Conservation (phyloP, 139 green algal species). For the Desmodesmus armatus region DNA sequence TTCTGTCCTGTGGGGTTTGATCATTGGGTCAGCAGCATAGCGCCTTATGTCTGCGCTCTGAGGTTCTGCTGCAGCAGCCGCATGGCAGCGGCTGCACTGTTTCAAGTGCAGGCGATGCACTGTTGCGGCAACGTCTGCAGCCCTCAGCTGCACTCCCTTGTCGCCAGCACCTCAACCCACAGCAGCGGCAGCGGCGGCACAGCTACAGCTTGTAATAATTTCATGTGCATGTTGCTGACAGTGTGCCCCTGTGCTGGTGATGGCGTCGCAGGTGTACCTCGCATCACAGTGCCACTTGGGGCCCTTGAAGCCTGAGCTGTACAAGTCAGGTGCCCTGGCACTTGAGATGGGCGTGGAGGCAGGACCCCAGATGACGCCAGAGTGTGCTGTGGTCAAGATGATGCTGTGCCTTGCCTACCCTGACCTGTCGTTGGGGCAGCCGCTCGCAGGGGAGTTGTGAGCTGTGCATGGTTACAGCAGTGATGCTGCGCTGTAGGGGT, state of each 20-base stretch:
- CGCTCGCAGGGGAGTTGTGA: constrained; percentile 90
- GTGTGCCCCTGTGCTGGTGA: background rate
- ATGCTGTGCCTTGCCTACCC: constrained; percentile 90
- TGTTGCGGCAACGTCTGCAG: background rate
- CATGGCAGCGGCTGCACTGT: too few species aligned
- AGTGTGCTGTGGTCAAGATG: constrained; percentile 88
- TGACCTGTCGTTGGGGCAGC: constrained; percentile 80
- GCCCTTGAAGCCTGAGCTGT: constrained; percentile 78
- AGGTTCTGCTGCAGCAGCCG: background rate
- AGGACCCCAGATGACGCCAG: constrained; percentile 54
- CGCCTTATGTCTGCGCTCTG: background rate
- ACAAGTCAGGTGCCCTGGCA: constrained; percentile 69
- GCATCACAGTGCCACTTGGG: constrained; percentile 75
- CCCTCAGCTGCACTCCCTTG: background rate
- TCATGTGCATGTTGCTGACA: background rate
- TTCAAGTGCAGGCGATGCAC: too few species aligned
- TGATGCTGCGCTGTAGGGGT: too few species aligned
- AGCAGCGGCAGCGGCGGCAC: too few species aligned
- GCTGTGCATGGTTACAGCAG: too few species aligned
- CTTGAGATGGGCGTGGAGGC: constrained; percentile 78
- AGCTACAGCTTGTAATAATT: too few species aligned
- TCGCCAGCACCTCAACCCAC: too few species aligned
- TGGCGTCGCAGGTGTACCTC: constrained; percentile 63
- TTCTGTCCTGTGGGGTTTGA: background rate
- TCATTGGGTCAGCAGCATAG: too few species aligned